Conservation (phyloP, 495 filamentous ascomycete species). For the Mycothermus thermophilus region DNA sequence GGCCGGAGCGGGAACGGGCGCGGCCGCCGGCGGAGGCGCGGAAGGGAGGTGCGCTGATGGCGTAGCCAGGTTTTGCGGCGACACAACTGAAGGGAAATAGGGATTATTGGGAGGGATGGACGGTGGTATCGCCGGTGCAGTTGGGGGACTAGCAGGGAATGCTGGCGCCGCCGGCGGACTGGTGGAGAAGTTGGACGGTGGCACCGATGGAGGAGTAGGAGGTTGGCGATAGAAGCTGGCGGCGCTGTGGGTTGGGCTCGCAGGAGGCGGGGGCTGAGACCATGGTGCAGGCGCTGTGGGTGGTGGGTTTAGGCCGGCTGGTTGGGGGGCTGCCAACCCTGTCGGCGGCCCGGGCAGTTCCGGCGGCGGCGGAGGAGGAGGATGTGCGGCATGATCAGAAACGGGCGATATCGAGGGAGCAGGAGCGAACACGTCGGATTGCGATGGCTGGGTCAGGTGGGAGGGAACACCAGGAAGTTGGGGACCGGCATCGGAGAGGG, state of each 20-base stretch:
- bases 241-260: conserved; percentile 1
- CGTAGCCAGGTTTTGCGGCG: conserved; percentile 8
- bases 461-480: conserved; percentile 20
- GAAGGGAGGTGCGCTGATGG: too few species aligned
- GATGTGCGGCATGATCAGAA: conserved; percentile 3
- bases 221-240: conserved; percentile 9
- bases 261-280: conserved; percentile 7
- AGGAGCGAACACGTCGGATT: conserved; percentile 13
- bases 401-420: conserved; percentile 15
- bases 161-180: conserved; percentile 5
- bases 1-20: too few species aligned
- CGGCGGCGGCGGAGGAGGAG: conserved; percentile 1
- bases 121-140: conserved; percentile 18
- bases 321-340: conserved; percentile 10
- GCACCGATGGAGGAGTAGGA: conserved; percentile 7
- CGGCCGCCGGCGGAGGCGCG: conserved; percentile 4
- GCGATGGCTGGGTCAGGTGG: conserved; percentile 15
- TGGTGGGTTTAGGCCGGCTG: conserved; percentile 12
- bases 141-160: conserved; percentile 13
- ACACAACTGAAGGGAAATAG: conserved; percentile 10
- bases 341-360: conserved; percentile 9
- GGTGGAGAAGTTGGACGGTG: neutral
- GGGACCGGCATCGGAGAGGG: conserved; percentile 19
- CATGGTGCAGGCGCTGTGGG: conserved; percentile 12
- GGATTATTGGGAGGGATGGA: conserved; percentile 13